Evolutionary conservation across 2,329 filamentous ascomycete species (phyloP).

Genomic region (Trichoderma atroviride): DNA sequence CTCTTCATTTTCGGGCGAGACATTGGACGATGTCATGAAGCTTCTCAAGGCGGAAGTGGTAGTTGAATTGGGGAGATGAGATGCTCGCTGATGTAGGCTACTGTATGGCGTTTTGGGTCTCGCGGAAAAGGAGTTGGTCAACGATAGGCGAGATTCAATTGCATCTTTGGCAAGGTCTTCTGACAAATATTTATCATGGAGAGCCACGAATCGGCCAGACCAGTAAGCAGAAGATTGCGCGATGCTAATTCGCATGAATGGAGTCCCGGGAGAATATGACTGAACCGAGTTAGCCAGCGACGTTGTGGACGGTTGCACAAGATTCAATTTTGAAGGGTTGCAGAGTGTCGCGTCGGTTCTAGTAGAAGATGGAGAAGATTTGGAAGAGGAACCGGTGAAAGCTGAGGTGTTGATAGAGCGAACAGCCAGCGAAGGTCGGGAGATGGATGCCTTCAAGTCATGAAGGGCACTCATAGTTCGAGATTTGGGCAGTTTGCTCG

Average conservation of each 20-base stretch:
- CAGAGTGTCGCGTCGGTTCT: constrained; percentile 25
- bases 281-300: constrained; percentile 29
- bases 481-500: constrained; percentile 46
- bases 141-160: neutral
- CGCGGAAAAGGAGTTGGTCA: neutral
- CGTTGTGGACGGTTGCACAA: constrained; percentile 29
- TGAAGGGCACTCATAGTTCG: constrained; percentile 50
- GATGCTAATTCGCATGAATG: constrained; percentile 41
- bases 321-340: constrained; percentile 30
- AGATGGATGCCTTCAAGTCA: constrained; percentile 50
- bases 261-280: constrained; percentile 27
- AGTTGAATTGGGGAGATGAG: constrained; percentile 38
- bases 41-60: constrained; percentile 40
- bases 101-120: constrained; percentile 29
- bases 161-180: constrained; percentile 34
- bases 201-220: constrained; percentile 61
- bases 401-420: constrained; percentile 28
- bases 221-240: constrained; percentile 59
- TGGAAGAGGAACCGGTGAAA: constrained; percentile 28
- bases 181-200: constrained; percentile 52
- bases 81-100: constrained; percentile 25
- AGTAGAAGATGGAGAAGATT: constrained; percentile 32
- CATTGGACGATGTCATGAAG: constrained; percentile 30
- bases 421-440: constrained; percentile 37
- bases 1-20: constrained; percentile 39